Base-by-base conservation (phyloP, 768 basidiomycete genomes). In the Naganishia antarctica region DNA sequence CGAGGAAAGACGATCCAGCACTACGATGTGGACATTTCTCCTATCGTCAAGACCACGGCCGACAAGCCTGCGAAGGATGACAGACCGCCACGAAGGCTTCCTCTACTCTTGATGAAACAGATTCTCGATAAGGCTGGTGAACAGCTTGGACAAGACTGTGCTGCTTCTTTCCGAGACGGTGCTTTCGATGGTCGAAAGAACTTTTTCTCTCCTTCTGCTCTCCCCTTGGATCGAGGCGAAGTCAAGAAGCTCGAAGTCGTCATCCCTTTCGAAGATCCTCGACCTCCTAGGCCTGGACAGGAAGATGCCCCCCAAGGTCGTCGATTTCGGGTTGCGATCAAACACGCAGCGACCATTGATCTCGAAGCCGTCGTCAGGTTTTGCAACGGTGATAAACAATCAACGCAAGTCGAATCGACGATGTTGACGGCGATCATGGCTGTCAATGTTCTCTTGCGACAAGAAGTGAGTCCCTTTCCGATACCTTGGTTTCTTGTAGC, bases 1-100 rank as follows among this genome's bases (percentile, higher is more conserved):
- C 25, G 31, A 50, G 65, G 65, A 49, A 66, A 62, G 28, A 61
- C 41, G 25, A 41, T 66, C 40, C 26, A 61, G 5, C 75, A 76
- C 61, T 76, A 76, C 49, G 75, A 76, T 47, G 70, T 76, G n/a
- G 73, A 76, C 37, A 74, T 76, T 58, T 64, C 72, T 34, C 75
- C 75, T 4, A 68, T 72, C 34, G 68, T 70, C 21, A 67, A 68
- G 66, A 66, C 2, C 63, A 60, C 28, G 67, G 69, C 57, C 70
- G 31, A 57, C 29, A 29, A 62, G 48, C 58, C 29, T 4, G 67
- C 47, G 13, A 70, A 67, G 67, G 58, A n/a, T 21, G 51, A 61
- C 23, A 8, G 67, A 61, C n/a, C 29, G 4, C 65, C 26, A 65
- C 70, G 25, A 31, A 66, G 9, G 61, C 70, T 29, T 63, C 67